Conservation (phyloP, 768 basidiomycete species). For the Gymnopilus junonius region DNA sequence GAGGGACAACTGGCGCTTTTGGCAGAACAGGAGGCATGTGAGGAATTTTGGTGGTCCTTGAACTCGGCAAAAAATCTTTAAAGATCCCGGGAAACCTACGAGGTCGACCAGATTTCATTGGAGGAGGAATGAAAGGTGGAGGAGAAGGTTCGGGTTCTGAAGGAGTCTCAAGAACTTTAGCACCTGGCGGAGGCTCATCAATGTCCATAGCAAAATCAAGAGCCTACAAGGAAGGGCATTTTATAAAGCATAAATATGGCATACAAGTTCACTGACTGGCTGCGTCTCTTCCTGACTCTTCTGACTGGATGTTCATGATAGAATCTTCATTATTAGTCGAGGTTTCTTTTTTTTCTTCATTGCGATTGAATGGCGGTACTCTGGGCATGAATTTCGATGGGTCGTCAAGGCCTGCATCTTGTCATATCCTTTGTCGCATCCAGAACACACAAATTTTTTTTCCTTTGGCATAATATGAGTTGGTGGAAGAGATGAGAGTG, state of each 20-base stretch:
- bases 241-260: no score
- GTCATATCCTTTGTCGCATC: neutral
- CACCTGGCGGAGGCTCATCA: no score
- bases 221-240: no score
- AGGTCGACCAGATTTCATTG: neutral
- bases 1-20: neutral
- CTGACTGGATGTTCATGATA: neutral
- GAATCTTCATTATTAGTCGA: neutral
- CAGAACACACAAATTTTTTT: neutral
- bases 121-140: constrained; percentile 3
- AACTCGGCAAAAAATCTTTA: constrained; percentile 15
- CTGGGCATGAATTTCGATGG: neutral
- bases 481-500: neutral
- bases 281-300: no score
- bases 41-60: constrained; percentile 7
- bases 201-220: no score
- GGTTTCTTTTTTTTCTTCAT: neutral
- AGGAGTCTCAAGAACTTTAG: constrained; percentile 6
- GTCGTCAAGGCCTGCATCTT: neutral
- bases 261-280: no score
- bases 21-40: constrained; percentile 9
- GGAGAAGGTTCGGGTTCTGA: neutral
- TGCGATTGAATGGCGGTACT: neutral
- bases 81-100: neutral
- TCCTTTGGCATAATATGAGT: neutral